Evolutionary conservation across 805 yeast species (phyloP), one percentile per base, ranked within the genome.

Genomic region (Tetrapisispora arboricola): DNA sequence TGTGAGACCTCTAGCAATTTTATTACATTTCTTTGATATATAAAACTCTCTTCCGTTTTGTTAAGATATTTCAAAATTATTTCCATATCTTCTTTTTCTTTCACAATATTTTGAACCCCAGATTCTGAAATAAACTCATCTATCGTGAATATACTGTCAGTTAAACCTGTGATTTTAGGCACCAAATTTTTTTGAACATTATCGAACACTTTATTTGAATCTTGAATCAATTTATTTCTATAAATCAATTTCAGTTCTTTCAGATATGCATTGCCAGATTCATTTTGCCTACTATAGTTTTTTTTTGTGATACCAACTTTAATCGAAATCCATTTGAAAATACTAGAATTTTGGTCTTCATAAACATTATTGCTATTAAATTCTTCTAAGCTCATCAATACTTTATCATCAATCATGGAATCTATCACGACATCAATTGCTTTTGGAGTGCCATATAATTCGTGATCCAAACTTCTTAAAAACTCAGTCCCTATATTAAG

Each of bases 391-490:
- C 63, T 58, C 1, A 63, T 49, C 32, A 66, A 46, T 30, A 52
- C 52, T 0, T 57, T 61, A 10, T 49, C 50, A 4, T 47, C 43
- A 0, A 64, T 53, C 20, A 66, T 44, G 8, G 47, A 51, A 34
- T 65, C 66, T 6, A 67, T 44, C 2, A 60, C 67, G 10, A 60
- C 44, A 40, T 63, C 67, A 17, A 66, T 47, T 3, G 65, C 57
- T 40, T 55, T 48, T 2, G 71, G 71, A 30, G 49, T 48, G 0
- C 69, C 70, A 32, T 56, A 57, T 15, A 53, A 47, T 0, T 61
- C 55, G 2, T 50, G 30, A 7, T 52, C 47, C 15, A 67, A 48
- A 8, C 50, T 45, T 9, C 57, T 54, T 28, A 60, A 40, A 0
- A 65, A 45, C 1, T 49, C 51, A 2, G 40, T 43, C 2, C 61